Evolutionary conservation across 306 rosid genomes (phyloP).

Genomic region (Vigna trinervia): DNA sequence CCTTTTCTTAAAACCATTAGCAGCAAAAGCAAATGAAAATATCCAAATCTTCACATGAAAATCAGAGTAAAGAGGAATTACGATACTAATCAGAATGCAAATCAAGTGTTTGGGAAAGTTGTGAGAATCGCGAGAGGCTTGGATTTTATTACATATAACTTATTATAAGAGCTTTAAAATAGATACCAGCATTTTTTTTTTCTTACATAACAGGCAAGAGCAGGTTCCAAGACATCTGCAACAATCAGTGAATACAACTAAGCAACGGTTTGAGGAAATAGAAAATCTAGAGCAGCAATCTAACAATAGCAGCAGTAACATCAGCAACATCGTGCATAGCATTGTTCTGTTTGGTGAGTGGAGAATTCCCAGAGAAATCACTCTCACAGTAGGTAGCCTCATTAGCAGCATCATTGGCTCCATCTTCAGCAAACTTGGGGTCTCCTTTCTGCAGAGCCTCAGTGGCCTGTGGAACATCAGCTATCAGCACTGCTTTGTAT

Average conservation of each 20-base stretch:
- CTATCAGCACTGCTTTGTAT: slow-evolving; percentile 37
- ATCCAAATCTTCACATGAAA: neutral
- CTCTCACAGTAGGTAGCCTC: slow-evolving; percentile 54
- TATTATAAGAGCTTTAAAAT: neutral
- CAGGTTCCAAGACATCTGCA: neutral
- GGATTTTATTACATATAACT: slow-evolving; percentile 24
- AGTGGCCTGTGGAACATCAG: slow-evolving; percentile 48
- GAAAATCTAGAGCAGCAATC: slow-evolving; percentile 35
- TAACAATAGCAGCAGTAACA: slow-evolving; percentile 52
- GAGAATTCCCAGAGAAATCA: slow-evolving; percentile 46
- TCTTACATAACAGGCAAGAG: neutral
- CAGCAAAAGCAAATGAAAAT: neutral
- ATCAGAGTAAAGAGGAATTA: neutral
- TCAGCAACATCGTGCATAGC: slow-evolving; percentile 44
- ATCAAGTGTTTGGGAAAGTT: neutral
- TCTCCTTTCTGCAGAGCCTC: slow-evolving; percentile 57
- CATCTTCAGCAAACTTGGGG: slow-evolving; percentile 54
- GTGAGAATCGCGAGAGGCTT: neutral
- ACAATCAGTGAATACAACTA: neutral
- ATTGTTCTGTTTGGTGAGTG: slow-evolving; percentile 43
- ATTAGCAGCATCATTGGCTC: slow-evolving; percentile 47
- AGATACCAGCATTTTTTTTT: neutral
- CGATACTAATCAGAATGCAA: neutral
- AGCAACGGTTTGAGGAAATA: neutral
- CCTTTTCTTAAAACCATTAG: neutral